These are phyloP conservation scores for Suhomyces guaymorum DNA, from an alignment of 1,139 yeast species.

Conservation along the genomic window DNA sequence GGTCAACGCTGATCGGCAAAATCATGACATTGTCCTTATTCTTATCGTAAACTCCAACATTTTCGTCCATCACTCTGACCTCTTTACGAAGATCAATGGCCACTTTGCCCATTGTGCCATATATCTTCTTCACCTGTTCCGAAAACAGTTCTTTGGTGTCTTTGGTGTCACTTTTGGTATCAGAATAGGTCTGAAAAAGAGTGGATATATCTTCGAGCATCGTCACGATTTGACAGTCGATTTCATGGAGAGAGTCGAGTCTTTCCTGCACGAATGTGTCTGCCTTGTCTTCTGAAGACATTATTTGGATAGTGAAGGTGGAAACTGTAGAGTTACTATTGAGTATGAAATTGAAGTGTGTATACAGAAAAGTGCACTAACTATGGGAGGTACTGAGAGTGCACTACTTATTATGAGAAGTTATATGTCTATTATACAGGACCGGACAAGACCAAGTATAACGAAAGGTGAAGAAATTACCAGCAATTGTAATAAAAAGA, in stretches of 20 bases:
- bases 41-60: slow-evolving; percentile 49
- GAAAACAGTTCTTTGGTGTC: slow-evolving; percentile 22
- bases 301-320: neutral
- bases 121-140: slow-evolving; percentile 35
- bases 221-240: slow-evolving; percentile 47
- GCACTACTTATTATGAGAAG: too few species aligned
- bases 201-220: slow-evolving; percentile 41
- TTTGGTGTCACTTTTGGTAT: slow-evolving; percentile 19
- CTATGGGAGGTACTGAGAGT: too few species aligned
- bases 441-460: too few species aligned
- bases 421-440: too few species aligned
- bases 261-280: slow-evolving; percentile 45
- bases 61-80: slow-evolving; percentile 58
- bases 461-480: too few species aligned
- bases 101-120: slow-evolving; percentile 35
- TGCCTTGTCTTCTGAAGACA: slow-evolving; percentile 13
- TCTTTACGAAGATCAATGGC: slow-evolving; percentile 57
- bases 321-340: too few species aligned
- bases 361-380: too few species aligned
- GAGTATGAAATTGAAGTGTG: too few species aligned
- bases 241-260: slow-evolving; percentile 44
- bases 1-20: slow-evolving; percentile 60
- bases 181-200: slow-evolving; percentile 43
- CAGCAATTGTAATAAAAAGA: too few species aligned
- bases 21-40: slow-evolving; percentile 53